Evolutionary conservation across 176 grass and related monocot genomes (phyloP).

Genomic region (Cymbopogon citratus): DNA sequence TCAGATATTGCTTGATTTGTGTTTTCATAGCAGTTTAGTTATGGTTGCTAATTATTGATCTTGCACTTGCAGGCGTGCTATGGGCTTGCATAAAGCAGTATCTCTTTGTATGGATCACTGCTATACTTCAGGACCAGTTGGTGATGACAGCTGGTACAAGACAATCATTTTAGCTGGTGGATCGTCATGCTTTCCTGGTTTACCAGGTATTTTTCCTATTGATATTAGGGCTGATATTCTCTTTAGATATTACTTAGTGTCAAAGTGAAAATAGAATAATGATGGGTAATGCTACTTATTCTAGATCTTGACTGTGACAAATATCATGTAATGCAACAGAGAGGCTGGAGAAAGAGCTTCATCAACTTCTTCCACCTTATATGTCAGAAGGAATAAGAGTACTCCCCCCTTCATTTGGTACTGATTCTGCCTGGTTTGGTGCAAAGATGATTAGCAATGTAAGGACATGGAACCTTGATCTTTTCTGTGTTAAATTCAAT

Average conservation of each 20-base stretch:
- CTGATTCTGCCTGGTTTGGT: slow-evolving; percentile 79
- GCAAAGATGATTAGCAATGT: slow-evolving; percentile 94
- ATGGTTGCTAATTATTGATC: slow-evolving; percentile 23
- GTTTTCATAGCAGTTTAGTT: slow-evolving; percentile 3
- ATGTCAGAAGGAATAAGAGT: slow-evolving; percentile 89
- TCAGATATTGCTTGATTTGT: not conserved
- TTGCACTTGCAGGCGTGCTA: slow-evolving; percentile 58
- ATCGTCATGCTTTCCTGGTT: slow-evolving; percentile 74
- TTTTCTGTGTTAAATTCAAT: not conserved
- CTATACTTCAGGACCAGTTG: slow-evolving; percentile 43
- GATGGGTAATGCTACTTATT: not conserved
- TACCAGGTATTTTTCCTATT: slow-evolving; percentile 55
- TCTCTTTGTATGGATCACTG: slow-evolving; percentile 95
- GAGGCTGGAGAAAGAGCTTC: slow-evolving; percentile 81
- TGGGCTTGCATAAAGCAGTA: slow-evolving; percentile 84
- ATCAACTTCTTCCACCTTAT: slow-evolving; percentile 47
- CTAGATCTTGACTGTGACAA: not conserved
- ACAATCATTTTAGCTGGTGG: slow-evolving; percentile 80
- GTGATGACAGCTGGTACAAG: slow-evolving; percentile 81
- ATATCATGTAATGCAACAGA: slow-evolving; percentile 37
- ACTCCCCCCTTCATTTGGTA: slow-evolving; percentile 57
- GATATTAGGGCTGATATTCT: not conserved
- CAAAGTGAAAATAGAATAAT: not conserved
- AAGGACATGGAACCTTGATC: slow-evolving; percentile 8
- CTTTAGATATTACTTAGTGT: not conserved